These are phyloP conservation scores for Penicillium sp. DNA, from an alignment of 2,329 filamentous ascomycete species.

Conservation along the genomic window DNA sequence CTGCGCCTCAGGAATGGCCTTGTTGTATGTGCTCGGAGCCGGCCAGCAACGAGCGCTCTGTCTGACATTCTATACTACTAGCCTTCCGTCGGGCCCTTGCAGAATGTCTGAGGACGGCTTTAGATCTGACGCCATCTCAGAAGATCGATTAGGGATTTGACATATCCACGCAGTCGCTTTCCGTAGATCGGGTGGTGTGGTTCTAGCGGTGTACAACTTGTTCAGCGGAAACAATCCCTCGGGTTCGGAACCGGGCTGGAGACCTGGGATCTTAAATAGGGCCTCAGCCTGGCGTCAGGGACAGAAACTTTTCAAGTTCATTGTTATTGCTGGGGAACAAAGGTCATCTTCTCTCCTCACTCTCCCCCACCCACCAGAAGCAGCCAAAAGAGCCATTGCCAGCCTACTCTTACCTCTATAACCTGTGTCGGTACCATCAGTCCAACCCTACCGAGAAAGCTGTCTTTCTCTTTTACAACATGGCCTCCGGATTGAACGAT, in stretches of 20 bases:
- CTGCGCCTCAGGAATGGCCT: background rate
- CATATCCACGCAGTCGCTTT: constrained; percentile 25
- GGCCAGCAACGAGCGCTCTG: constrained; percentile 20
- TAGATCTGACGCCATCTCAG: constrained; percentile 17
- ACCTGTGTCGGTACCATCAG: background rate
- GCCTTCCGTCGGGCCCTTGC: constrained; percentile 30
- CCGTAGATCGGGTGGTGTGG: constrained; percentile 22
- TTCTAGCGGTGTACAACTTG: constrained; percentile 29
- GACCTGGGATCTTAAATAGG: constrained; percentile 22
- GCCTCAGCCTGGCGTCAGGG: constrained; percentile 5
- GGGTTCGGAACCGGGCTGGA: constrained; percentile 9
- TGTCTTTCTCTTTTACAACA: background rate
- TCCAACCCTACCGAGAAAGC: constrained; percentile 5
- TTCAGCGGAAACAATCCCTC: constrained; percentile 14
- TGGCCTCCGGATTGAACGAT: background rate
- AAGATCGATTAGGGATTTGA: constrained; percentile 18
- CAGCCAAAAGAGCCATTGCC: background rate
- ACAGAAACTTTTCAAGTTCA: background rate
- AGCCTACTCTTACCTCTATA: background rate
- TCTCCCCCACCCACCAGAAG: background rate
- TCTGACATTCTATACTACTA: constrained; percentile 23
- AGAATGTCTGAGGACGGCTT: constrained; percentile 20
- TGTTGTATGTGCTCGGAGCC: constrained; percentile 9
- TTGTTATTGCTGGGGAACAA: background rate
- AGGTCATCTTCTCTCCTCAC: background rate